A percentile compares a stretch with the other conserved stretches of the same genome.
phyloP scores from a whole-genome alignment of 2,329 filamentous ascomycete genomes.

The Sporothrix humicola region DNA sequence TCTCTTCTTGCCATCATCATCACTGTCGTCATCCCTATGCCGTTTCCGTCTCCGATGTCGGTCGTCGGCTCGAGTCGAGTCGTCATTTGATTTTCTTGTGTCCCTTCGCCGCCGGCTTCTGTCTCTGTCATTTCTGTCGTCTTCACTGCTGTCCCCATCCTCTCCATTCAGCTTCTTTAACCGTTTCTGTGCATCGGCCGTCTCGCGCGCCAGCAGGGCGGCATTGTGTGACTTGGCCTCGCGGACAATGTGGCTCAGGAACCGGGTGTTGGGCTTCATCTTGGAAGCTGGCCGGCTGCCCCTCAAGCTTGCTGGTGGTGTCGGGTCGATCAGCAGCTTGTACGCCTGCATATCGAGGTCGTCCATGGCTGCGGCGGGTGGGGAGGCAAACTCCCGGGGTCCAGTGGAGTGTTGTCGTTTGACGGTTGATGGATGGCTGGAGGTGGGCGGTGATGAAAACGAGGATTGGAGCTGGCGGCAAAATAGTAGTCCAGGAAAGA shows the following conservation, averaged over 20 bases:
- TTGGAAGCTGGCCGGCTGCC: conserved; percentile 64
- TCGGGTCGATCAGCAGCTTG: conserved; percentile 33
- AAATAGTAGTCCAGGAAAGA: background rate
- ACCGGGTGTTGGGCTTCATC: conserved; percentile 90
- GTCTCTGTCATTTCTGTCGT: background rate
- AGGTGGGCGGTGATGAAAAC: background rate
- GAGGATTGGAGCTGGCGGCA: background rate
- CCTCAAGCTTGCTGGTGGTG: background rate
- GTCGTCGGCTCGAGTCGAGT: background rate
- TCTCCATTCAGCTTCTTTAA: conserved; percentile 61
- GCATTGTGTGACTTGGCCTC: conserved; percentile 90
- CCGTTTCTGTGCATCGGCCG: conserved; percentile 75
- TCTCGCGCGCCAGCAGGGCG: conserved; percentile 81
- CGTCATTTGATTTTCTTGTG: background rate
- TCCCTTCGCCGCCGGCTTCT: background rate
- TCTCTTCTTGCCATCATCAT: background rate
- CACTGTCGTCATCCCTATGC: background rate
- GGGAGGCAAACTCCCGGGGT: background rate
- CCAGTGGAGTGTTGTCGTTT: too few species aligned
- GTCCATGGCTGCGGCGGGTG: conserved; percentile 28
- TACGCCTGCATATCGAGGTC: conserved; percentile 34
- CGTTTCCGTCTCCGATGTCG: conserved; percentile 11
- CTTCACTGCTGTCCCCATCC: background rate
- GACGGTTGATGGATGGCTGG: background rate
- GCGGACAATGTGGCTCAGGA: conserved; percentile 84